Conservation (phyloP, 805 yeast genomes). For the Tetrapisispora fleetii region DNA sequence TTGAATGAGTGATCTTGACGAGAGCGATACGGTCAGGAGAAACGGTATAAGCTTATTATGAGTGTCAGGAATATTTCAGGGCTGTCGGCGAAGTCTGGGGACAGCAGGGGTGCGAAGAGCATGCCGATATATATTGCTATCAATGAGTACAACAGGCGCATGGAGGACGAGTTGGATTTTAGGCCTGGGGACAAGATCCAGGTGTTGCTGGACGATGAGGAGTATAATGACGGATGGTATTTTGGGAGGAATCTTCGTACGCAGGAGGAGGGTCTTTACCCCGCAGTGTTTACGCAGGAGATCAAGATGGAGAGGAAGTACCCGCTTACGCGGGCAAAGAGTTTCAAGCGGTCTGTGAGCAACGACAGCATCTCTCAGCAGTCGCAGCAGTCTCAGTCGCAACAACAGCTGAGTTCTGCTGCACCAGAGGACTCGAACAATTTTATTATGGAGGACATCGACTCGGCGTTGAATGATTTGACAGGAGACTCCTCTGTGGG, state of each 20-base stretch:
- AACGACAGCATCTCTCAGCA: conserved; percentile 1
- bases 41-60: not conserved
- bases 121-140: conserved; percentile 42
- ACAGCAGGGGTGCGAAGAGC: not conserved
- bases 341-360: conserved; percentile 33
- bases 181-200: conserved; percentile 76
- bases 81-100: not conserved
- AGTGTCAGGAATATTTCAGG: conserved; percentile 2
- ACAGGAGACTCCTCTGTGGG: conserved; percentile 27
- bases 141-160: conserved; percentile 75
- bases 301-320: conserved; percentile 31
- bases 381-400: not conserved
- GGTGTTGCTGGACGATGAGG: conserved; percentile 84
- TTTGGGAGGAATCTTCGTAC: conserved; percentile 71
- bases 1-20: no score
- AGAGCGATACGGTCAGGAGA: not conserved
- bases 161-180: conserved; percentile 81
- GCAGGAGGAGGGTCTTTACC: conserved; percentile 75
- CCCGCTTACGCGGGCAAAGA: conserved; percentile 43
- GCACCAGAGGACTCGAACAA: not conserved
- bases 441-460: conserved; percentile 48
- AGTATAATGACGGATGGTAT: conserved; percentile 95
- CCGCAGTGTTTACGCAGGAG: conserved; percentile 72
- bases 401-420: no score
- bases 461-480: conserved; percentile 57